Base-by-base conservation (phyloP, 2,329 filamentous ascomycete genomes). In the Colletotrichum trifolii region DNA sequence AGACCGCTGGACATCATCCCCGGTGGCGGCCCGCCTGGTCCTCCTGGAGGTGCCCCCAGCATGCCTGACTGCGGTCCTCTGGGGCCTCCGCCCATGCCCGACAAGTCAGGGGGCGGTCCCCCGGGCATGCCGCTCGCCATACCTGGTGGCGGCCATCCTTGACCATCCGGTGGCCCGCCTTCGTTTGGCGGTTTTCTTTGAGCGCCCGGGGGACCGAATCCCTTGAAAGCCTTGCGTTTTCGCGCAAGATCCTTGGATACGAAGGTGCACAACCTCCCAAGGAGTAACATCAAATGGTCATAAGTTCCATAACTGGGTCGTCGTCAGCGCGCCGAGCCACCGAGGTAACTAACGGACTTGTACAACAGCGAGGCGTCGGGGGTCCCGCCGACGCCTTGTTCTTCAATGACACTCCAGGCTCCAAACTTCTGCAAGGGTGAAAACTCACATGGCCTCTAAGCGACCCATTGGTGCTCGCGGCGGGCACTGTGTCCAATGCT, bases 401-500 rank as follows among this genome's bases (percentile, higher is more conserved):
- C 25, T 25, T 25, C 4, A 4, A 25, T 25, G 25, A 25, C 25
- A 25, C 25, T 25, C 25, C 25, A 25, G 4, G 25, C 25, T 25
- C 25, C 25, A n/a, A 13, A 12, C 10, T 10, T 15, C 15, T 3
- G 35, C 25, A 17, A 5, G 15, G 38, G 13, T 25, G 10, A 38
- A 6, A 8, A 77, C 87, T 81, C 78, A 90, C 87, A 87, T 87
- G 9, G 93, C 91, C 72, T 94, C 91, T 5, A 91, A 80, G 66
- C 87, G 89, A 15, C 93, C 93, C 47, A 97, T 83, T 1, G 91
- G 90, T 9, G 92, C 91, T 73, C 96, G 86, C 4, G 96, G 96
- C 43, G 93, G 92, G 73, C 94, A 97, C 72, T 95, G 90, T n/a
- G 88, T 89, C 92, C 93, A 97, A 67, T 87, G 82, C 35, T 89